Evolutionary conservation across 306 rosid genomes (phyloP).

Genomic region (Quercus alba): DNA sequence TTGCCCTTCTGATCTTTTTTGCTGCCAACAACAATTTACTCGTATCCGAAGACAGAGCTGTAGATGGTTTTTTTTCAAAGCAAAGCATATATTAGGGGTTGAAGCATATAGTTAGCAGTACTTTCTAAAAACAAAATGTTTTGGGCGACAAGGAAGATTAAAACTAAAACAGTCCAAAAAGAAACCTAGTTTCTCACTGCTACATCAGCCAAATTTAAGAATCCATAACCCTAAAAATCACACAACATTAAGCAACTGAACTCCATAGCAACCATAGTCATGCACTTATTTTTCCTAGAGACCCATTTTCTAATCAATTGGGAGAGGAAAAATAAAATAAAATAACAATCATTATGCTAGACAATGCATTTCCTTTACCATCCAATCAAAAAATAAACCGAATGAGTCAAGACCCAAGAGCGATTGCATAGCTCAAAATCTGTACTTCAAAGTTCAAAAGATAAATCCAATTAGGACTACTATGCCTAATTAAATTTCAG

Average conservation of each 20-base stretch:
- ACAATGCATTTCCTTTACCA: no score
- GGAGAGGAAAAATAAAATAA: not conserved
- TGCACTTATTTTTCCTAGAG: not conserved
- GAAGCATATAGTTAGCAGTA: not conserved
- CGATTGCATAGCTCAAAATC: no score
- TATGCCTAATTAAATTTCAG: no score
- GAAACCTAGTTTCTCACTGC: no score
- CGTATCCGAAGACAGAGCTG: conserved; percentile 80
- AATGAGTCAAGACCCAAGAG: no score
- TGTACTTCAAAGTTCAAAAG: no score
- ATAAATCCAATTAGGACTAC: no score
- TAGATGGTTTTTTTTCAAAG: not conserved
- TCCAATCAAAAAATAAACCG: not conserved
- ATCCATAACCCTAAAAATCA: not conserved
- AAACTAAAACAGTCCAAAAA: no score
- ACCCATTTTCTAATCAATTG: not conserved
- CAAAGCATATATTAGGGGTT: not conserved
- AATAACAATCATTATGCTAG: not conserved
- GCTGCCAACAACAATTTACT: conserved; percentile 81
- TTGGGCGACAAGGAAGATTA: no score
- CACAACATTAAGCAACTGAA: not conserved
- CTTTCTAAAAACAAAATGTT: no score
- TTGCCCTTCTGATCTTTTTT: conserved; percentile 74
- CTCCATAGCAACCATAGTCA: not conserved
- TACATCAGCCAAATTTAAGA: not conserved